Percentiles rank a stretch among this genome's conserved stretches.
Evolutionary conservation across 148 eudicot genomes (phyloP).

Genomic region (Fagopyrum tataricum): DNA sequence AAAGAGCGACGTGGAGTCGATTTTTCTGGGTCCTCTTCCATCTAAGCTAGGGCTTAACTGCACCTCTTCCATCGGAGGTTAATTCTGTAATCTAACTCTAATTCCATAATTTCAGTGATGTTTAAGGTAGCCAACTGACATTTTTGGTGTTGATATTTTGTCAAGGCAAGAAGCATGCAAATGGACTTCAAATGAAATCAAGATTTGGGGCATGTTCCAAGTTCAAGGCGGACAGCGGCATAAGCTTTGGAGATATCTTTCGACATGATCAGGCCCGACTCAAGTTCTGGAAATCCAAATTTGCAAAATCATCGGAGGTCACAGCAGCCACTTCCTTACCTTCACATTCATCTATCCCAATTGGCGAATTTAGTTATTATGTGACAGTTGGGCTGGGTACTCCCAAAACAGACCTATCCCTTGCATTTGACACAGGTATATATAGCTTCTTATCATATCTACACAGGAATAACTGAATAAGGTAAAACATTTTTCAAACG

Average conservation of each 20-base stretch:
- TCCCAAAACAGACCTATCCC: not conserved
- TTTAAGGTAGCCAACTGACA: not conserved
- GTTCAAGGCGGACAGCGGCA: not conserved
- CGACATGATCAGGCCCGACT: not conserved
- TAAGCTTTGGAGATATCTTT: not conserved
- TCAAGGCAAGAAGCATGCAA: not conserved
- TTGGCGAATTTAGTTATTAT: not conserved
- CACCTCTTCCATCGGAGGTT: not conserved
- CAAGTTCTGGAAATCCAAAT: not conserved
- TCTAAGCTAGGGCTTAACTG: not conserved
- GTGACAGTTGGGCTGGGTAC: not conserved
- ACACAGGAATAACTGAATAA: no score
- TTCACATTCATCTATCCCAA: not conserved
- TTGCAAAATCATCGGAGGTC: not conserved
- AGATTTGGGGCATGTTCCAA: slow-evolving; percentile 1
- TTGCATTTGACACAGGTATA: not conserved
- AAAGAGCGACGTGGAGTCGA: not conserved
- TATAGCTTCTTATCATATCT: no score
- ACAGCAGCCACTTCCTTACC: not conserved
- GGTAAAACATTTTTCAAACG: no score
- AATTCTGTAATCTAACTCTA: not conserved
- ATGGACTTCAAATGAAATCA: not conserved
- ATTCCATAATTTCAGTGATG: no score
- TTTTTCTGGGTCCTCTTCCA: not conserved
- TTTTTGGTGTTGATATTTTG: not conserved